Base-by-base conservation (phyloP, 169 alveolate species). In the Eimeria maxima region DNA sequence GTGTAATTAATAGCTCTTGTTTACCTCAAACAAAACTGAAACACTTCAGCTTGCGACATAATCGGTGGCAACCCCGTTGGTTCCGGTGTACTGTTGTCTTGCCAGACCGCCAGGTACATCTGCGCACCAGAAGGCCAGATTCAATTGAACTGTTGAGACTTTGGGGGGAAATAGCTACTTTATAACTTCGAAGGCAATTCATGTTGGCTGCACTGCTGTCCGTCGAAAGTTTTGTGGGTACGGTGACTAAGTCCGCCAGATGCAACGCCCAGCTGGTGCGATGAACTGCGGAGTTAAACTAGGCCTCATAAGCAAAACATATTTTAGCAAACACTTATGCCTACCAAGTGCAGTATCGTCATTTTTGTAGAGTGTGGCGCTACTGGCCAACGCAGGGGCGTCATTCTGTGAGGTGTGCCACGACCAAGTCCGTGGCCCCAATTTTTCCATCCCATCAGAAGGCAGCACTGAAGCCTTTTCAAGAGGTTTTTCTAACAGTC, bases 201-300 rank as follows among this genome's bases (percentile, higher is more conserved):
- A 20, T 83, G 73, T 22, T 27, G 50, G 74, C 53, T 55, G 27
- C 29, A 33, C 47, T 55, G 57, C 76, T 14, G 27, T 76, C 22
- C 14, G 50, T 24, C 57, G 33, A 42, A 14, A 10, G 33, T 33
- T 53, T 38, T 33, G 27, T 33, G 42, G 69, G 69, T 7, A 24
- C 22, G 13, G 91, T 83, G 91, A 24, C 91, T 42, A 29, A 55
- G 33, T 16, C 74, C 45, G 91, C 33, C 74, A 83, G 91, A 83
- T 83, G 91, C 76, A 83, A 11, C 73, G n/a, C 29, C 57, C 55
- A 22, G 91, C 91, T 83, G 91, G 91, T 83, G 91, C 91, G 91
- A 83, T 16, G 55, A 57, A 57, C 91, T 33, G 67, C 55, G 14
- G 74, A 33, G 16, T 55, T 47, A 57, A 18, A 53, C 33, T n/a